Base-by-base conservation (phyloP, 1,284 basidiomycete genomes). In the Naganishia sp. region DNA sequence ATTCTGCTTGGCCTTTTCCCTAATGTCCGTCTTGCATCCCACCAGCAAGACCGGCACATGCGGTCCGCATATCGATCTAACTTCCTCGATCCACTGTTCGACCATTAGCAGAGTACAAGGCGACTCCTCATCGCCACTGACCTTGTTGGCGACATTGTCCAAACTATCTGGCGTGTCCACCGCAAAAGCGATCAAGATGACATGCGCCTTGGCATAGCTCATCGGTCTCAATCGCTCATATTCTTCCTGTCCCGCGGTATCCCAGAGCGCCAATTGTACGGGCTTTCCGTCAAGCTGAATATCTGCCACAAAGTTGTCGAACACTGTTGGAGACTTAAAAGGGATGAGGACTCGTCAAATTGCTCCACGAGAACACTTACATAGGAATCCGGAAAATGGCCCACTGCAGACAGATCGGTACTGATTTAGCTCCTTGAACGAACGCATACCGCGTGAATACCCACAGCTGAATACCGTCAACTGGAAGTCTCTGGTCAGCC, bases 251-350 rank as follows among this genome's bases (percentile, higher is more conserved):
- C 95, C 94, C 6, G 94, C 95, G 1, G 95, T 98, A 81, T 98
- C 94, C 94, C 94, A 97, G 43, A 97, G 81, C 47, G 94, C 94
- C 65, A 97, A 82, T 78, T 97, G 94, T 25, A 98, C 90, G 49
- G 94, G 91, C 80, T 98, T 98, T 71, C 94, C 94, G 79, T 99
- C 95, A 64, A 98, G 83, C 73, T 93, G 85, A 75, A 99, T 96
- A 82, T 98, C 95, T 53, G 95, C 94, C 68, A 98, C 94, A 80
- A 97, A 99, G 79, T 98, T 99, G 82, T 96, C 94, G 75, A 96
- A 96, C 64, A 96, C 93, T 65, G 92, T 91, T 88, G 81, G 67
- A 69, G 75, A 74, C 73, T 79, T 69, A 35, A 18, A 55, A 52
- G n/a, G 47, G 17, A 21, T 25, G 49, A 54, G 23, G 35, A n/a